Evolutionary conservation across 2,329 filamentous ascomycete species (phyloP), one percentile per base, ranked within the genome.

Genomic region (Fusarium sororula): DNA sequence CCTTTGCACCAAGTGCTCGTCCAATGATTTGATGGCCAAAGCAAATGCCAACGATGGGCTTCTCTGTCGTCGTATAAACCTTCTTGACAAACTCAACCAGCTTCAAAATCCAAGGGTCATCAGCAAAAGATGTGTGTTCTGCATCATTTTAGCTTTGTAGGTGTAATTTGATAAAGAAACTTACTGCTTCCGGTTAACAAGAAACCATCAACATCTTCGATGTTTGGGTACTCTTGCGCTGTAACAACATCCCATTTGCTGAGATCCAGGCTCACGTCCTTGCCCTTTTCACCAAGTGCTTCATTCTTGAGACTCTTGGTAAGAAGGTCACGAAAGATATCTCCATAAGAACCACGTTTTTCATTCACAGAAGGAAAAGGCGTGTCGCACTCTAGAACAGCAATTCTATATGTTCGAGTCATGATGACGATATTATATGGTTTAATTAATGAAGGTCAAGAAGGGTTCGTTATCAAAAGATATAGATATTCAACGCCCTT

Each of bases 11-110:
- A 2, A 86, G 75, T 2, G 84, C 83, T 8, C 84, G 81, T 3
- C 79, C 85, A 37, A 86, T 78, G 39, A 86, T 84, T 59, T 86
- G 84, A 57, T 86, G 85, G 2, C 85, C 85, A 63, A 85, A 86
- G 66, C 85, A 86, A n/a, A 86, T 82, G 0, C 85, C 85, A 6
- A 86, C 77, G 3, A 86, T 77, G 1, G 81, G 83, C 32, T 79
- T 75, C 17, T 75, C 72, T 8, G 77, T 80, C 12, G 73, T 76
- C 7, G 66, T 69, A 44, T 79, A 75, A 10, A 79, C 72, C 12
- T 72, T 64, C 20, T 70, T 70, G 12, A 84, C 76, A 66, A 80
- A 86, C 20, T 81, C 77, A 9, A 81, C 81, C 9, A 86, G 77
- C 7, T 75, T 72, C 11, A 83, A 22, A n/a, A 86, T 85, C 84